Conservation (phyloP, 805 yeast genomes). For the Myxozyma geophila region DNA sequence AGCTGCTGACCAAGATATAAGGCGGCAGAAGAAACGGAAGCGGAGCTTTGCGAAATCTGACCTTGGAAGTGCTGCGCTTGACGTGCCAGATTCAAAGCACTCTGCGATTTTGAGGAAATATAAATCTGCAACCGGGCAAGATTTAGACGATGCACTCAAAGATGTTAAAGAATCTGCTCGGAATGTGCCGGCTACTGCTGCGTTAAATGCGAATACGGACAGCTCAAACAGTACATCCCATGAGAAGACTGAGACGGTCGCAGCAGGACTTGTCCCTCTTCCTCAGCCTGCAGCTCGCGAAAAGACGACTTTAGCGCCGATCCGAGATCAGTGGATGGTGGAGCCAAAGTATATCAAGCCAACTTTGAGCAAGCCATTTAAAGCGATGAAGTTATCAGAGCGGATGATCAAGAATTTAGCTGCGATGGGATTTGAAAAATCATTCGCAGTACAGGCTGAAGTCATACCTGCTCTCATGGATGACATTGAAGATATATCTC, state of each 20-base stretch:
- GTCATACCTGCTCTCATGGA: slow-evolving; percentile 63
- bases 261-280: slow-evolving; percentile 60
- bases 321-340: slow-evolving; percentile 63
- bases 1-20: neutral
- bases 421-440: slow-evolving; percentile 54
- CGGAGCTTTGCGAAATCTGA: neutral
- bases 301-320: slow-evolving; percentile 46
- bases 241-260: slow-evolving; percentile 15
- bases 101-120: slow-evolving; percentile 59
- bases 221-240: slow-evolving; percentile 28
- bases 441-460: slow-evolving; percentile 78
- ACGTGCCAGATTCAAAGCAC: slow-evolving; percentile 50
- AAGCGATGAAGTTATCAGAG: slow-evolving; percentile 52
- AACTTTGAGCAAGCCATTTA: slow-evolving; percentile 53
- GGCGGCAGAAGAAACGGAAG: slow-evolving; percentile 8
- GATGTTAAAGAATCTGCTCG: neutral
- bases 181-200: slow-evolving; percentile 19
- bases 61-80: slow-evolving; percentile 19
- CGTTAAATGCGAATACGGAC: slow-evolving; percentile 31
- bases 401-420: slow-evolving; percentile 54
- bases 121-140: slow-evolving; percentile 39
- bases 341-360: slow-evolving; percentile 63
- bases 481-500: slow-evolving; percentile 45
- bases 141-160: slow-evolving; percentile 3
- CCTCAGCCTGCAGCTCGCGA: slow-evolving; percentile 80